Conservation (phyloP, 2,329 filamentous ascomycete genomes). For the Lomentospora prolificans region DNA sequence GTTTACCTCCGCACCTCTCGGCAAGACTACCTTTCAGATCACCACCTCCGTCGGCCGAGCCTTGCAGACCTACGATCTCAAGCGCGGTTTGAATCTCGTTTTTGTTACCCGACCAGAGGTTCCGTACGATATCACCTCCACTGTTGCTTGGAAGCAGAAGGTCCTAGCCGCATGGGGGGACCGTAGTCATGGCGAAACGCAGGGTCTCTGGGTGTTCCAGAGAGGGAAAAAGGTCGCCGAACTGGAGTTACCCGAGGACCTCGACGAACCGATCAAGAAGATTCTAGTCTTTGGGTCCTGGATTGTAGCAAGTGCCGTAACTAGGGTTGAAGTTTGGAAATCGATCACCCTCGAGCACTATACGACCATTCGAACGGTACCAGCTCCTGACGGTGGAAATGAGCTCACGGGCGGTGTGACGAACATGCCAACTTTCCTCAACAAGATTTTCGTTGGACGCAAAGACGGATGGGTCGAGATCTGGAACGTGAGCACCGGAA, state of each 20-base stretch:
- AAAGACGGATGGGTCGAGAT: slow-evolving; percentile 87
- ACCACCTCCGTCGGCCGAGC: slow-evolving; percentile 87
- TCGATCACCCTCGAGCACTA: slow-evolving; percentile 76
- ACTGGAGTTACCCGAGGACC: slow-evolving; percentile 55
- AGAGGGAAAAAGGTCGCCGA: slow-evolving; percentile 76
- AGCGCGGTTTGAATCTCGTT: slow-evolving; percentile 78
- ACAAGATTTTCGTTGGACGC: slow-evolving; percentile 87
- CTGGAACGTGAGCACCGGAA: slow-evolving; percentile 91
- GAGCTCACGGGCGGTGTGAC: slow-evolving; percentile 69
- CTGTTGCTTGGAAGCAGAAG: slow-evolving; percentile 75
- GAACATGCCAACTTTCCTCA: slow-evolving; percentile 89
- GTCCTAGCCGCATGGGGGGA: slow-evolving; percentile 87
- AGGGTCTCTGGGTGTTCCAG: slow-evolving; percentile 86
- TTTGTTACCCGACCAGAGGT: slow-evolving; percentile 91
- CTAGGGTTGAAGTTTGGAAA: slow-evolving; percentile 83
- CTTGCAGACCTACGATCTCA: slow-evolving; percentile 92
- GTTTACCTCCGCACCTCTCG: slow-evolving; percentile 79
- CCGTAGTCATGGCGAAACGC: slow-evolving; percentile 33
- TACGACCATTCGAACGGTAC: slow-evolving; percentile 62
- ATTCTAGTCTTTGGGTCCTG: slow-evolving; percentile 82
- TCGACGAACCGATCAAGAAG: slow-evolving; percentile 62
- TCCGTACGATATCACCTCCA: slow-evolving; percentile 75
- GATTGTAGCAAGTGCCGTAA: slow-evolving; percentile 71
- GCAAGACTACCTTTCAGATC: slow-evolving; percentile 93
- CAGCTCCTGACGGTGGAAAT: slow-evolving; percentile 47